phyloP scores from a whole-genome alignment of 2,329 filamentous ascomycete species.

The Aquanectria penicillioides region DNA sequence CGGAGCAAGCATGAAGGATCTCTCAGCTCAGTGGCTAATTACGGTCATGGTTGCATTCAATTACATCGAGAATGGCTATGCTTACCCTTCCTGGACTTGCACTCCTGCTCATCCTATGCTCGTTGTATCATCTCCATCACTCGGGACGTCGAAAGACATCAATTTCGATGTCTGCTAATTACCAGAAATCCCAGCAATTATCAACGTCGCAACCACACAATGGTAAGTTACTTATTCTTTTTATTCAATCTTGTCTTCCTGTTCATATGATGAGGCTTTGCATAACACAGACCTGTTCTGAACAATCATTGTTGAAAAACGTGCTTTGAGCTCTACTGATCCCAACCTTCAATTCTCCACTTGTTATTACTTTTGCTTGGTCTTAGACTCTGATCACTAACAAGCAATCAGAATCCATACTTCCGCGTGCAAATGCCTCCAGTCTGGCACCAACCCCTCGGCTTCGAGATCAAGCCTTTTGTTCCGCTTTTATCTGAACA shows the following conservation, averaged over 20 bases:
- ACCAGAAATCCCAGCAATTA: too few species aligned
- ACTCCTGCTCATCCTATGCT: too few species aligned
- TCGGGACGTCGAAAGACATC: too few species aligned
- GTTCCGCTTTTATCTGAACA: not conserved
- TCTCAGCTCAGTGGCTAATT: too few species aligned
- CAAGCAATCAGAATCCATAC: slow-evolving; percentile 16
- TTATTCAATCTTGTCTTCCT: not conserved
- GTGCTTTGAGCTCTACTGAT: slow-evolving; percentile 39
- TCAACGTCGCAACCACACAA: not conserved
- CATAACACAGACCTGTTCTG: slow-evolving; percentile 50
- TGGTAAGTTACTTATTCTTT: slow-evolving; percentile 22
- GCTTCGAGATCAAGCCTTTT: not conserved
- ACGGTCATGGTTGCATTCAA: too few species aligned
- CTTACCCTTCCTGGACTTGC: too few species aligned
- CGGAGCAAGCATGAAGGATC: too few species aligned
- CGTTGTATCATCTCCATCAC: too few species aligned
- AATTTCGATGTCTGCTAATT: too few species aligned
- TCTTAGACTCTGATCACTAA: slow-evolving; percentile 28
- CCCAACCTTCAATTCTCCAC: slow-evolving; percentile 22
- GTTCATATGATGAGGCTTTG: slow-evolving; percentile 43
- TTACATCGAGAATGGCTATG: too few species aligned
- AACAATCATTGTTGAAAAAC: slow-evolving; percentile 44
- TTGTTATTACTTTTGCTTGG: slow-evolving; percentile 4
- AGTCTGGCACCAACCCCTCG: too few species aligned
- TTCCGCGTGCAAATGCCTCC: too few species aligned